Percentiles rank a stretch among this genome's conserved stretches.
Conservation (phyloP, 306 rosid species). For the Cucumis cinereus region DNA sequence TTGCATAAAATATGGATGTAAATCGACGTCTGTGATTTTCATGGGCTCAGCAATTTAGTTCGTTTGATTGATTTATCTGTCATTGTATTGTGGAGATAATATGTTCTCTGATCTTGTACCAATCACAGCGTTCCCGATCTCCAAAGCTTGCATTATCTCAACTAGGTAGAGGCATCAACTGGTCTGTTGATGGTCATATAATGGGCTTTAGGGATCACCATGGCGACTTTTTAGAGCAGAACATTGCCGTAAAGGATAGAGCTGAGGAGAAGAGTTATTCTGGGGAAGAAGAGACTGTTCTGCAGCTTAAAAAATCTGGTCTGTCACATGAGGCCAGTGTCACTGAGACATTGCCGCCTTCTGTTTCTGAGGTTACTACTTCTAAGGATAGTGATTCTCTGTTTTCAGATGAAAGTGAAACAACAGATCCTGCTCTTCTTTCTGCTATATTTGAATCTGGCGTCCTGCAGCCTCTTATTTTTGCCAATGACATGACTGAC, state of each 20-base stretch:
- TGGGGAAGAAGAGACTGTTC: slow-evolving; percentile 29
- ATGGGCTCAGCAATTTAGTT: not conserved
- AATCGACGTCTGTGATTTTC: not conserved
- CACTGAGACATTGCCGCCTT: slow-evolving; percentile 19
- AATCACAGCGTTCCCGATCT: slow-evolving; percentile 26
- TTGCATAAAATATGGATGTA: not conserved
- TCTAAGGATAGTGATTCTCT: slow-evolving; percentile 17
- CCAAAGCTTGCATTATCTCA: slow-evolving; percentile 41
- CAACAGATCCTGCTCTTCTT: slow-evolving; percentile 24
- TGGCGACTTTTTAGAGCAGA: slow-evolving; percentile 17
- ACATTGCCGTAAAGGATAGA: slow-evolving; percentile 28
- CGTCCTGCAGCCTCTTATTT: slow-evolving; percentile 33
- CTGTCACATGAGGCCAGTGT: slow-evolving; percentile 25
- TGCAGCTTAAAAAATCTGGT: slow-evolving; percentile 35
- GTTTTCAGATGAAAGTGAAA: slow-evolving; percentile 14
- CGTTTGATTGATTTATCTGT: not conserved
- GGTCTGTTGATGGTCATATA: slow-evolving; percentile 29
- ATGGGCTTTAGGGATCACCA: slow-evolving; percentile 36
- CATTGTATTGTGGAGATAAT: not conserved
- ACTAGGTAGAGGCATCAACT: slow-evolving; percentile 42
- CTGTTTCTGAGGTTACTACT: slow-evolving; percentile 29
- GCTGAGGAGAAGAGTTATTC: slow-evolving; percentile 25
- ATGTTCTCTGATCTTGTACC: slow-evolving; percentile 4
- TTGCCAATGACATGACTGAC: slow-evolving; percentile 31
- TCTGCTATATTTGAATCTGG: slow-evolving; percentile 31